Evolutionary conservation across 2,329 filamentous ascomycete genomes (phyloP).

Genomic region (Apiospora hydei): DNA sequence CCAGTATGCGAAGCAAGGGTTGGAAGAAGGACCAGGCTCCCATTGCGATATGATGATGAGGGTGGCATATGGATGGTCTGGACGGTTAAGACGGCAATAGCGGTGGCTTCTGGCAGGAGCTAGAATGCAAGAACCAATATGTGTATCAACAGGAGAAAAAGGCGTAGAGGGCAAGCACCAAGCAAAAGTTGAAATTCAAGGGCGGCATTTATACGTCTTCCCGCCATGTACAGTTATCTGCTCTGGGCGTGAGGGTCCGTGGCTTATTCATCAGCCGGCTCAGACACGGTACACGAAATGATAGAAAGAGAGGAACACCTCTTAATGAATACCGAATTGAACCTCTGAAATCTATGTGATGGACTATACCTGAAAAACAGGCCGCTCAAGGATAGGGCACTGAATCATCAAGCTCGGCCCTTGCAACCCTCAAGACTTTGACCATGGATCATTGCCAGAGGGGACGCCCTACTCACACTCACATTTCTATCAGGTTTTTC

Average conservation of each 20-base stretch:
- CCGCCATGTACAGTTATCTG: neutral
- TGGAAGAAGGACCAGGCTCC: constrained; percentile 79
- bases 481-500: neutral
- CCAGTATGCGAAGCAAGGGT: constrained; percentile 83
- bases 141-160: neutral
- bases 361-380: neutral
- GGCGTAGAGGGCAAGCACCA: constrained; percentile 3
- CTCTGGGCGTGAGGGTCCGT: neutral
- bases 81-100: neutral
- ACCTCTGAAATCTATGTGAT: neutral
- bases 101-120: neutral
- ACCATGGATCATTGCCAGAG: neutral
- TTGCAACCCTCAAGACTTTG: neutral
- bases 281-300: neutral
- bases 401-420: neutral
- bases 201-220: neutral
- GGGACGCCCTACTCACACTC: neutral
- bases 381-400: neutral
- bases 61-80: neutral
- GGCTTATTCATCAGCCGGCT: neutral
- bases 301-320: neutral
- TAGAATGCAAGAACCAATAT: neutral
- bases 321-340: neutral
- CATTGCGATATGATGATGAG: constrained; percentile 49
- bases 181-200: neutral